These are phyloP conservation scores for Xenoacremonium recifei DNA, from an alignment of 2,329 filamentous ascomycete genomes.

Conservation along the genomic window DNA sequence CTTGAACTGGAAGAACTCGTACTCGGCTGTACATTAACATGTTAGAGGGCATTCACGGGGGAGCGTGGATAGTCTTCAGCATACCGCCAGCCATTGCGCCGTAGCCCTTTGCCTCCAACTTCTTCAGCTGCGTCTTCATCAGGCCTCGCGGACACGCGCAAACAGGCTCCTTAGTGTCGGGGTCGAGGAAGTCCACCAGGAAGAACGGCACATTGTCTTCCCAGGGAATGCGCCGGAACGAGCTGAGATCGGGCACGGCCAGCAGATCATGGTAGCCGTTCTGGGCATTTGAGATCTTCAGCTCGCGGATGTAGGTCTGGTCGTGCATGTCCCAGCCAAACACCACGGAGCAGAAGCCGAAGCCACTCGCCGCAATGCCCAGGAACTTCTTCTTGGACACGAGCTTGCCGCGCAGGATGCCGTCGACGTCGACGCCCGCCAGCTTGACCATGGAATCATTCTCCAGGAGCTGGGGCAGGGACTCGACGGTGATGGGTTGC, in stretches of 20 bases:
- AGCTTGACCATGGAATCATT: slow-evolving; percentile 81
- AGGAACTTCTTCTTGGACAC: slow-evolving; percentile 93
- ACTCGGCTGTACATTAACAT: slow-evolving; percentile 83
- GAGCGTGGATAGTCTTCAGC: slow-evolving; percentile 30
- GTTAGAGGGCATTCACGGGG: not conserved
- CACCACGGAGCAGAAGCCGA: slow-evolving; percentile 91
- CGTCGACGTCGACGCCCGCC: slow-evolving; percentile 84
- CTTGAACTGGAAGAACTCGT: slow-evolving; percentile 92
- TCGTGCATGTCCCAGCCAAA: slow-evolving; percentile 99
- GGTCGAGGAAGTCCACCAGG: slow-evolving; percentile 78
- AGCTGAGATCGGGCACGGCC: slow-evolving; percentile 74
- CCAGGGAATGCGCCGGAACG: slow-evolving; percentile 85
- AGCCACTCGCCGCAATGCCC: slow-evolving; percentile 74
- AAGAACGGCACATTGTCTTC: slow-evolving; percentile 85
- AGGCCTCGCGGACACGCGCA: slow-evolving; percentile 79
- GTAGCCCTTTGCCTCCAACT: slow-evolving; percentile 66
- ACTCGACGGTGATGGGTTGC: slow-evolving; percentile 54
- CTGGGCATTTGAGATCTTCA: slow-evolving; percentile 83
- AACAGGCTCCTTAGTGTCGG: slow-evolving; percentile 69
- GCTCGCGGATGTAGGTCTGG: slow-evolving; percentile 80
- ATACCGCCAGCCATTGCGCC: slow-evolving; percentile 87
- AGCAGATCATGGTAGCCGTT: slow-evolving; percentile 88
- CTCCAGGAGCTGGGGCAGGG: slow-evolving; percentile 64
- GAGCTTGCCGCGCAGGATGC: slow-evolving; percentile 83
- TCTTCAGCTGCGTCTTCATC: slow-evolving; percentile 65